Base-by-base conservation (phyloP, 2,329 filamentous ascomycete species). In the Mycosphaerella arachidis region DNA sequence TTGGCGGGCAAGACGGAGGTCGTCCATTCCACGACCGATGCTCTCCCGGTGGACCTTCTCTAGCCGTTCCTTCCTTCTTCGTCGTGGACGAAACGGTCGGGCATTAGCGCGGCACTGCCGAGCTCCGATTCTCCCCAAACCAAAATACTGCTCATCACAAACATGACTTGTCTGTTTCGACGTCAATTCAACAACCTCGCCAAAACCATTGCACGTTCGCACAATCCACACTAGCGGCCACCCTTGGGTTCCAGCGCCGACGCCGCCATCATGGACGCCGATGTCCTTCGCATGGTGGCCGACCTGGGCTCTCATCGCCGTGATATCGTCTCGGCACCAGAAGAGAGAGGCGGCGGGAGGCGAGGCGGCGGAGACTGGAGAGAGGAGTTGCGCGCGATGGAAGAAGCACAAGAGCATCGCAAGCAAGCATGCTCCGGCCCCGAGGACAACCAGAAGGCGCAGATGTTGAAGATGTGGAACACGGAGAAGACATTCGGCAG, bases 281-380 rank as follows among this genome's bases (percentile, higher is more conserved):
- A 63, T 8, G 59, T 61, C 20, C 63, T 62, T 30, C 43, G 29
- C 6, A 70, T 70, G 68, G 45, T 68, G 48, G 62, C 60, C n/a
- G 67, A 70, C 45, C 61, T 70, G 16, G 66, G 66, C 57, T 29
- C 45, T 24, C 40, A 13, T 1, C 67, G 66, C 20, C 66, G 67
- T 10, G 68, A 70, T 29, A 8, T 52, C 8, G 33, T 68, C 4
- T 67, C 67, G 3, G 63, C 65, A 4, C 66, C 63, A 24, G 53
- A 56, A 12, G 61, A 58, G 18, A 29, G 55, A 37, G 31, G 29
- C 6, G 33, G 51, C 18, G 33, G 37, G 9, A 27, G 33, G 16
- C 27, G 24, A 10, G 48, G 37, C 30, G 45, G 33, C 29, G 30
- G 12, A 6, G 30, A 29, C n/a, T 52, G 50, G 50, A 13, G 50